phyloP scores from a whole-genome alignment of 2,329 filamentous ascomycete genomes.

The Colletotrichum sojae region DNA sequence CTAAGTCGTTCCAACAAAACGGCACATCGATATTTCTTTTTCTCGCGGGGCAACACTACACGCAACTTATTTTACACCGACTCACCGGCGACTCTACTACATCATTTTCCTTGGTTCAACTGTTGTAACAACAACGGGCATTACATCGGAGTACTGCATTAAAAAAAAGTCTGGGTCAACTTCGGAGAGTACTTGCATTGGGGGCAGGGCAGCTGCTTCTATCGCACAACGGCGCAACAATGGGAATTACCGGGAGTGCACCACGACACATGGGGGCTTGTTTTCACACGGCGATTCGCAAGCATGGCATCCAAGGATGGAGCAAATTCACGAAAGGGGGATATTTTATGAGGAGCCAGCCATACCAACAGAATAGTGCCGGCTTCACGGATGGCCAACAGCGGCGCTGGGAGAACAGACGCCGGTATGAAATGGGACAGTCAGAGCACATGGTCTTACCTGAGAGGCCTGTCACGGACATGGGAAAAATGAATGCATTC shows the following conservation, averaged over 20 bases:
- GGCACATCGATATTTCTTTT: slow-evolving; percentile 39
- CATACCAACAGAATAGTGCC: slow-evolving; percentile 9
- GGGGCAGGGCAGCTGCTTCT: slow-evolving; percentile 47
- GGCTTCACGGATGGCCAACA: neutral
- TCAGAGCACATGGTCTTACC: neutral
- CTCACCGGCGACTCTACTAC: slow-evolving; percentile 41
- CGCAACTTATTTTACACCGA: slow-evolving; percentile 51
- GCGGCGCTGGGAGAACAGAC: slow-evolving; percentile 12
- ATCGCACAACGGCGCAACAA: slow-evolving; percentile 47
- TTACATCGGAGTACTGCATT: slow-evolving; percentile 65
- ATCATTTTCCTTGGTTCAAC: slow-evolving; percentile 42
- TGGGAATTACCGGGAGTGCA: slow-evolving; percentile 40
- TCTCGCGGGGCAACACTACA: slow-evolving; percentile 36
- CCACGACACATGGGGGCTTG: slow-evolving; percentile 27
- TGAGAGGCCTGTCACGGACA: neutral
- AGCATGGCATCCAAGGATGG: slow-evolving; percentile 48
- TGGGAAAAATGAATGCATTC: neutral
- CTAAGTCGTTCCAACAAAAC: slow-evolving; percentile 38
- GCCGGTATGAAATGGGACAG: slow-evolving; percentile 10
- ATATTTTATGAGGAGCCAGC: slow-evolving; percentile 13
- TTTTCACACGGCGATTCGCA: slow-evolving; percentile 48
- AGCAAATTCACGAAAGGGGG: slow-evolving; percentile 20
- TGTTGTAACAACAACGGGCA: slow-evolving; percentile 63
- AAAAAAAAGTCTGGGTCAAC: slow-evolving; percentile 50
- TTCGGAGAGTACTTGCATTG: slow-evolving; percentile 46